Conservation (phyloP, 257 asterid species). For the Gentiana dahurica region DNA sequence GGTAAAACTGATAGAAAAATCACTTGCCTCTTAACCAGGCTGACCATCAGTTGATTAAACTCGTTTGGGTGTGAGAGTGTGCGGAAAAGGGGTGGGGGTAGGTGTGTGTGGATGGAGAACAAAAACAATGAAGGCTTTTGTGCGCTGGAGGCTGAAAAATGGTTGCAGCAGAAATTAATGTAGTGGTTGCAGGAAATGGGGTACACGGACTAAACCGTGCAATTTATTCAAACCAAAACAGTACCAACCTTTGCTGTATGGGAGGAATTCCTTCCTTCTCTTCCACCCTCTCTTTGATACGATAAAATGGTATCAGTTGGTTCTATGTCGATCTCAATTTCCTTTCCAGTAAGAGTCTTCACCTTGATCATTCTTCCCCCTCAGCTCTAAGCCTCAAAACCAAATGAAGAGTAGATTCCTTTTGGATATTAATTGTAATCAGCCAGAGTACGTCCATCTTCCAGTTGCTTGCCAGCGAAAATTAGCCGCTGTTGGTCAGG, state of each 20-base stretch:
- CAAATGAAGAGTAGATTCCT: conserved; percentile 58
- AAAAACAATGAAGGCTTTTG: too few relatives aligned
- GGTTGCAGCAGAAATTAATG: too few relatives aligned
- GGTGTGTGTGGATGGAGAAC: too few relatives aligned
- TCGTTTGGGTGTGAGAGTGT: too few relatives aligned
- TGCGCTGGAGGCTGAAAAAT: too few relatives aligned
- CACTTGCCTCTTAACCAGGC: too few relatives aligned
- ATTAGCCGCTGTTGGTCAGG: conserved; percentile 69
- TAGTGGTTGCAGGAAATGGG: too few relatives aligned
- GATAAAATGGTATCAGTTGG: conserved; percentile 58
- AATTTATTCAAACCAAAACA: conserved; percentile 1
- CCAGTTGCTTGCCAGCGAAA: conserved; percentile 68
- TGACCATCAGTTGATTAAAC: too few relatives aligned
- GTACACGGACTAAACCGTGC: too few relatives aligned
- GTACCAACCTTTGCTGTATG: conserved; percentile 50
- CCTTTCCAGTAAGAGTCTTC: conserved; percentile 61
- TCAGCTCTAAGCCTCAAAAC: conserved; percentile 60
- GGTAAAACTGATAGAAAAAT: too few relatives aligned
- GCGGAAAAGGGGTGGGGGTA: too few relatives aligned
- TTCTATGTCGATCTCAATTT: conserved; percentile 60
- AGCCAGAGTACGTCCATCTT: conserved; percentile 63
- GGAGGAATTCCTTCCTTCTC: conserved; percentile 83
- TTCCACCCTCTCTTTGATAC: conserved; percentile 64
- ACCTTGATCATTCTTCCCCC: conserved; percentile 78
- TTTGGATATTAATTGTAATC: conserved; percentile 62